Conservation (phyloP, 495 filamentous ascomycete genomes). For the Penicilliopsis zonata region DNA sequence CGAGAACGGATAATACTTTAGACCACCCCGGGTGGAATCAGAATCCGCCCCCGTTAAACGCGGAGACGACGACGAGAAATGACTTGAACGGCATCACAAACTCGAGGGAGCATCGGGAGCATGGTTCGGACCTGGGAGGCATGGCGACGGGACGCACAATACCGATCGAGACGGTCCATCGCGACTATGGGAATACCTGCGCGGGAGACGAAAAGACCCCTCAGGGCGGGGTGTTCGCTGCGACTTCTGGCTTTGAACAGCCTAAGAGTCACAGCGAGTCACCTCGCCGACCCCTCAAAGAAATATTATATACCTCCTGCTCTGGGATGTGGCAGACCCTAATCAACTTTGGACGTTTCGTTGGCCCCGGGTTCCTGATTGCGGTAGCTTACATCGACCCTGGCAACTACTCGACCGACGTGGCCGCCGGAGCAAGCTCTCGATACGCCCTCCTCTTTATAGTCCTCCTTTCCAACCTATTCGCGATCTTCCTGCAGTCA, state of each 20-base stretch:
- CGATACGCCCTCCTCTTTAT: conserved; percentile 66
- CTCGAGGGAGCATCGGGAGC: conserved; percentile 23
- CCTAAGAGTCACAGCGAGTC: conserved; percentile 25
- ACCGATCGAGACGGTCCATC: conserved; percentile 12
- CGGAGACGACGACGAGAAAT: conserved; percentile 48
- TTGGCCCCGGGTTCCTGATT: conserved; percentile 80
- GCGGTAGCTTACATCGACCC: conserved; percentile 74
- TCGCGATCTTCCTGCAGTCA: conserved; percentile 74
- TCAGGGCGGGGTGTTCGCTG: conserved; percentile 23
- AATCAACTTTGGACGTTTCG: conserved; percentile 58
- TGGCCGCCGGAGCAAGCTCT: conserved; percentile 56
- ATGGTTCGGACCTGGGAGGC: conserved; percentile 12
- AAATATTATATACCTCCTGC: conserved; percentile 8
- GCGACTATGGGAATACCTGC: conserved; percentile 12
- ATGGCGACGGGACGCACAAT: conserved; percentile 13
- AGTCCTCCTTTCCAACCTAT: conserved; percentile 70
- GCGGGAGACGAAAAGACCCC: conserved; percentile 16
- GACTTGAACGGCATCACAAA: conserved; percentile 49
- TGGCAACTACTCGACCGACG: conserved; percentile 78
- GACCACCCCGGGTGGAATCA: conserved; percentile 48
- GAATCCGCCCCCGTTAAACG: conserved; percentile 40
- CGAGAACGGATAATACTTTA: conserved; percentile 45
- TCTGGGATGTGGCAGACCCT: conserved; percentile 21
- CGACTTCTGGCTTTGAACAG: conserved; percentile 18
- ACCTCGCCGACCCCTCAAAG: conserved; percentile 25